Evolutionary conservation across 352 stramenopile species (phyloP), one percentile per base, ranked within the genome.

Genomic region (Pseudoperonospora humuli): DNA sequence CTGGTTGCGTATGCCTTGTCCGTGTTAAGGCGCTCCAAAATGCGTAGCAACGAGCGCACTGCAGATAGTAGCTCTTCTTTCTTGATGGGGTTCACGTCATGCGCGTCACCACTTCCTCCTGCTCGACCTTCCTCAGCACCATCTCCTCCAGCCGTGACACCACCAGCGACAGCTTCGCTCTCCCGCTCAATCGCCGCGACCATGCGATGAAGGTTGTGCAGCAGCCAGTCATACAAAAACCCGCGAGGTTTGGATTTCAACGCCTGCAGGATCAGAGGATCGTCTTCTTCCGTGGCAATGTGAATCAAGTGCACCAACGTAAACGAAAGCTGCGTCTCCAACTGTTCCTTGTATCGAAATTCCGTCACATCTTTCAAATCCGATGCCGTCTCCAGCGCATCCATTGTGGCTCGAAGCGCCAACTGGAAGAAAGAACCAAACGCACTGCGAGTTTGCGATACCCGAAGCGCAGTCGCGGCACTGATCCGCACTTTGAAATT

Each of bases 401-500:
- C 78, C 28, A 84, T 60, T 8, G 70, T 84, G 10, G 76, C 71
- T 27, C 55, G 54, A 44, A 93, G 51, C 4, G 78, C 76, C 6
- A 54, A 63, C 28, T 71, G 52, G 52, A 81, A 93, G 44, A 90
- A 88, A 14, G 66, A 66, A 6, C 81, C 81, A 44, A 88, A 91
- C 4, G 75, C 65, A 23, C 61, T 80, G 5, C 81, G 74, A 1
- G 68, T 75, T 27, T 75, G 53, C 0, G 78, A 87, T 0, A 93
- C 77, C 0, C 81, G 76, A 8, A 93, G 44, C 7, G 81, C 81
- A 39, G 75, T 88, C 8, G 75, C 75, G 3, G 81, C 80, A 50
- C 76, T 90, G 35, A 93, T 93, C 2, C 81, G 81, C 5, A 93
- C 81, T 38, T 93, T 93, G 46, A 93, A 93, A 49, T 93, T 93